Percentiles rank a stretch among this genome's conserved stretches.
Evolutionary conservation across 2,329 filamentous ascomycete genomes (phyloP).

Genomic region (Penicillium freii): DNA sequence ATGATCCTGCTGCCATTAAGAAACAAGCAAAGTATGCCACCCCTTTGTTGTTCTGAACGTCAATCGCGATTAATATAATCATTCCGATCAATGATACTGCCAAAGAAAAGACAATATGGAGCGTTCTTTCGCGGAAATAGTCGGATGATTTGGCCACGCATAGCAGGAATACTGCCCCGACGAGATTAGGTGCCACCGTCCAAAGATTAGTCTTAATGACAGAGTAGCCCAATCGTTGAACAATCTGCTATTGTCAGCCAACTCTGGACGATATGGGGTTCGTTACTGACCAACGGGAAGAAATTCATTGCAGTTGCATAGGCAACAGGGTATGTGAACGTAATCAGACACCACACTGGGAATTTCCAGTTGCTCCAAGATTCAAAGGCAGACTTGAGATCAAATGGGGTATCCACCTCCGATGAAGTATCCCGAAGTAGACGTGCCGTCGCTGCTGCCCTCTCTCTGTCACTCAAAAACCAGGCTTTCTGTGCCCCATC

Average conservation of each 20-base stretch:
- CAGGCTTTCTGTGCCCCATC: slow-evolving; percentile 36
- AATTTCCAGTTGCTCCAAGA: slow-evolving; percentile 47
- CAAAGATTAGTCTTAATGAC: slow-evolving; percentile 50
- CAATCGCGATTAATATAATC: slow-evolving; percentile 46
- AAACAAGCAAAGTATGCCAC: slow-evolving; percentile 54
- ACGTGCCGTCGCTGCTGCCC: slow-evolving; percentile 43
- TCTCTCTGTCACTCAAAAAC: slow-evolving; percentile 40
- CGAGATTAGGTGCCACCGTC: slow-evolving; percentile 51
- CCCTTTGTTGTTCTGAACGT: slow-evolving; percentile 43
- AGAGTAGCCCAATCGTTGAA: slow-evolving; percentile 46
- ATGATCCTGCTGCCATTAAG: slow-evolving; percentile 45
- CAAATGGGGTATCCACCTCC: slow-evolving; percentile 39
- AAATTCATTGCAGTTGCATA: slow-evolving; percentile 50
- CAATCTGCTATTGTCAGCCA: slow-evolving; percentile 31
- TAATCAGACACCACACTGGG: slow-evolving; percentile 46
- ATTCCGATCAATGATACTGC: slow-evolving; percentile 45
- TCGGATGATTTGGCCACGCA: slow-evolving; percentile 48
- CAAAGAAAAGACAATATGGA: slow-evolving; percentile 46
- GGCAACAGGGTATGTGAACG: slow-evolving; percentile 50
- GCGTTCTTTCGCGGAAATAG: slow-evolving; percentile 46
- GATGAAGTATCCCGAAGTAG: slow-evolving; percentile 49
- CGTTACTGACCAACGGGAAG: slow-evolving; percentile 40
- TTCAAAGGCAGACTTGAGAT: slow-evolving; percentile 43
- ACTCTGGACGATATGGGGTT: too few relatives aligned
- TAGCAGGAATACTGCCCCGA: slow-evolving; percentile 49